phyloP scores from a whole-genome alignment of 1,284 basidiomycete genomes.

The Moesziomyces sp. region DNA sequence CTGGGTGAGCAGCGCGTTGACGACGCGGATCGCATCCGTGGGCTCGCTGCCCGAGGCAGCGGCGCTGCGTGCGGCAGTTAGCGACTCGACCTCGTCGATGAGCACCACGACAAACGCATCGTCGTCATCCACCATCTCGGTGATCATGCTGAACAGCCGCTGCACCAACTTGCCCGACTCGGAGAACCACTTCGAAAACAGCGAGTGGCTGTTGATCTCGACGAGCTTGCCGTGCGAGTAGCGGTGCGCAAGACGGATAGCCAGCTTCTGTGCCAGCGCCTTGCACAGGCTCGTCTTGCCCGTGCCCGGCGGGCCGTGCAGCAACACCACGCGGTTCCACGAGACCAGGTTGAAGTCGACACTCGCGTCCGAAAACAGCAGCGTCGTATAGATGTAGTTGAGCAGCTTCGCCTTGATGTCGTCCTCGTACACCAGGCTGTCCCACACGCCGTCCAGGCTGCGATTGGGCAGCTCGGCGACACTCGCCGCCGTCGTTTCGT shows the following conservation, averaged over 20 bases:
- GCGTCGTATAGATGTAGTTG: conserved; percentile 92
- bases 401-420: conserved; percentile 88
- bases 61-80: conserved; percentile 92
- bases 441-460: conserved; percentile 87
- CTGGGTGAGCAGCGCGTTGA: conserved; percentile 96
- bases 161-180: conserved; percentile 99
- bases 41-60: conserved; percentile 94
- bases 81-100: conserved; percentile 94
- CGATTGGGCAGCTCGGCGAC: conserved; percentile 85
- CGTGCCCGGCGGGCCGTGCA: conserved; percentile 97
- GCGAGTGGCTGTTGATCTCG: conserved; percentile 80
- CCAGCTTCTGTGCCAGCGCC: conserved; percentile 93
- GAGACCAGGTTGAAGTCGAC: conserved; percentile 92
- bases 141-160: conserved; percentile 86
- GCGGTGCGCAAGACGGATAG: conserved; percentile 86
- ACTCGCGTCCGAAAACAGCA: conserved; percentile 85
- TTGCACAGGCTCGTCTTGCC: conserved; percentile 96
- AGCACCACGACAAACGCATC: conserved; percentile 91
- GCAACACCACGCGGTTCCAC: conserved; percentile 91
- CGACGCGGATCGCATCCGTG: conserved; percentile 92
- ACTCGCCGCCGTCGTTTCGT: conserved; percentile 80
- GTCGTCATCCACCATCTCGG: conserved; percentile 86
- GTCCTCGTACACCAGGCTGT: conserved; percentile 84
- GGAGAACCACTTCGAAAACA: conserved; percentile 76
- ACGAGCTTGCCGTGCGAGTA: conserved; percentile 87